Base-by-base conservation (phyloP, 495 filamentous ascomycete species). In the Recurvomyces mirabilis region DNA sequence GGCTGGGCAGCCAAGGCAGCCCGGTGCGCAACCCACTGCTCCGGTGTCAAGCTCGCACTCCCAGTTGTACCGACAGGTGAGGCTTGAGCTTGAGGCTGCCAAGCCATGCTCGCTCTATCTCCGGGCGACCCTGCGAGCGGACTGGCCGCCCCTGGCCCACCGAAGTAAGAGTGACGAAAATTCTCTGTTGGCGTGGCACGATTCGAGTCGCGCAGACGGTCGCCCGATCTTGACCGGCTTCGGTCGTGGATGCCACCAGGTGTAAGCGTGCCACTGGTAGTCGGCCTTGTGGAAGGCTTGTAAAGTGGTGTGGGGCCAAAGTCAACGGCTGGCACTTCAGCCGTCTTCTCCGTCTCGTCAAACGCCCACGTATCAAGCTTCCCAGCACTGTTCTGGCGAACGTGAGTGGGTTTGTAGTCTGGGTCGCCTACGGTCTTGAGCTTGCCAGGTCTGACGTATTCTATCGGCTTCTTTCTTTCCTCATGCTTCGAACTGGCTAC, bases 11-110 rank as follows among this genome's bases (percentile, higher is more conserved):
- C 64, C 18, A 71, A 69, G 5, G 79, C 73, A 4, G 54, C 54
- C 22, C 86, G 76, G 51, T 91, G 83, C 47, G 86, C 78, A n/a
- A 95, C 85, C 63, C 77, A 94, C 56, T 94, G 78, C 56, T 94
- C 86, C 14, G 89, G 60, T 0, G 73, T 67, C 20, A 77, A 52
- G 57, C 67, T 60, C n/a, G 26, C 26, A 7, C 59, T 21, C 61
- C 52, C 58, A 56, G 37, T 52, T 55, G 19, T 40, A n/a, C 7
- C 23, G 13, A 23, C 37, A 24, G 37, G 37, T 4, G 47, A 38
- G 41, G 56, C 49, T 4, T 76, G 82, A 14, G 87, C 88, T 4
- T 76, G 82, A 14, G 87, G 88, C 46, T 88, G 82, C 89, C 88
- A 95, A 14, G 79, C 38, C 2, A 55, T 36, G 18, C 49, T 52